Conservation (phyloP, 164 flowering plant genomes). For the Nymphaea colorata region DNA sequence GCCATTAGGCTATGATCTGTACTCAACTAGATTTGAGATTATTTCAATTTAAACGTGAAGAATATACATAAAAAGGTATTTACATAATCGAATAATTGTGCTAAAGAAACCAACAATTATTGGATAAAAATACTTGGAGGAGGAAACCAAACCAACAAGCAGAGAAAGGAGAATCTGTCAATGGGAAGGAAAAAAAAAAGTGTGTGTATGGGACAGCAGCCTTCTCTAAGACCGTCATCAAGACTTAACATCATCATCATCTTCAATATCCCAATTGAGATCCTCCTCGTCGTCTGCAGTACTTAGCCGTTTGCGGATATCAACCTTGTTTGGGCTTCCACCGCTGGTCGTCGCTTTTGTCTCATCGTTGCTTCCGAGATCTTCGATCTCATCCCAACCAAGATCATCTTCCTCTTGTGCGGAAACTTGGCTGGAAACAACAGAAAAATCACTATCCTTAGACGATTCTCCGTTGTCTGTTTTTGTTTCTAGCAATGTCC, state of each 20-base stretch:
- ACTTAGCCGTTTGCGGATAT: slow-evolving; percentile 52
- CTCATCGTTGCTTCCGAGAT: slow-evolving; percentile 53
- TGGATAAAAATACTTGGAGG: neutral
- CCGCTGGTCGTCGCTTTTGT: slow-evolving; percentile 17
- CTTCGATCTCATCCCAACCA: slow-evolving; percentile 95
- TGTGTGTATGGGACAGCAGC: no score
- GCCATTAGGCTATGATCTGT: neutral
- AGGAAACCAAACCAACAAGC: neutral
- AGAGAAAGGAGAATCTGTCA: no score
- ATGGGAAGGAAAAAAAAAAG: no score
- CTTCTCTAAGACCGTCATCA: slow-evolving; percentile 9
- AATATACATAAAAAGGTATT: neutral
- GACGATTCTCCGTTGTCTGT: slow-evolving; percentile 26
- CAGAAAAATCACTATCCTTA: slow-evolving; percentile 47
- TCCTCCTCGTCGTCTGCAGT: slow-evolving; percentile 71
- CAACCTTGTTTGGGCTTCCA: slow-evolving; percentile 26
- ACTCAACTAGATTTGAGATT: neutral
- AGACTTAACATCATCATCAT: slow-evolving; percentile 49
- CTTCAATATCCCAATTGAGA: slow-evolving; percentile 87
- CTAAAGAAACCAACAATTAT: neutral
- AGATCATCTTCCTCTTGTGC: slow-evolving; percentile 61
- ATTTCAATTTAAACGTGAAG: neutral
- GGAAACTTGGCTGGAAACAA: slow-evolving; percentile 47
- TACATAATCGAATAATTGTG: neutral
- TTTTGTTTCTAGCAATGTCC: slow-evolving; percentile 22